Percentiles rank a stretch among this genome's conserved stretches.
phyloP scores from a whole-genome alignment of 192 early-diverging fungal genomes.

The Backusella circina region DNA sequence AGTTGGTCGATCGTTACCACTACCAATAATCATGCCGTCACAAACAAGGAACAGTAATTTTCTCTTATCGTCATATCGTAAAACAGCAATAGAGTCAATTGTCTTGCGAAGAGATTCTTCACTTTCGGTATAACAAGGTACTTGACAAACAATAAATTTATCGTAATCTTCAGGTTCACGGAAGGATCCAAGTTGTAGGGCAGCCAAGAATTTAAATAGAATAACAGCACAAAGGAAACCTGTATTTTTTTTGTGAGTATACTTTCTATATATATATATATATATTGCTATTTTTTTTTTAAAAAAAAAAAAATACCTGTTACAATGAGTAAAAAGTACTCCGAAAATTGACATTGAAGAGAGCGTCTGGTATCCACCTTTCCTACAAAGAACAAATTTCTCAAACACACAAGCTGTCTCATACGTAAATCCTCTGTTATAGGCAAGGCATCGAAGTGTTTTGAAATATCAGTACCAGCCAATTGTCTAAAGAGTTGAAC shows the following conservation, averaged over 20 bases:
- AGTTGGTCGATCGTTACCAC: slow-evolving; percentile 94
- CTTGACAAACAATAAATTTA: slow-evolving; percentile 91
- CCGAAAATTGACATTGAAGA: slow-evolving; percentile 72
- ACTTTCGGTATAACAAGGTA: slow-evolving; percentile 98
- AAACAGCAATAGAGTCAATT: slow-evolving; percentile 85
- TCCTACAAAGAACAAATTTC: slow-evolving; percentile 84
- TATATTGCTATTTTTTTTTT: neutral
- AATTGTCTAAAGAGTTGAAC: slow-evolving; percentile 64
- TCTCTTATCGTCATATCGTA: slow-evolving; percentile 96
- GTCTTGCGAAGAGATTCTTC: slow-evolving; percentile 92
- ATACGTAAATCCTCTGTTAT: slow-evolving; percentile 41
- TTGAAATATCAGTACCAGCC: slow-evolving; percentile 63
- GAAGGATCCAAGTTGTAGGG: slow-evolving; percentile 66
- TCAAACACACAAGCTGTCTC: slow-evolving; percentile 70
- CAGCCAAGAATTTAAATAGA: slow-evolving; percentile 73
- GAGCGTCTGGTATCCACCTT: slow-evolving; percentile 85
- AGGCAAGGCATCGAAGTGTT: slow-evolving; percentile 57
- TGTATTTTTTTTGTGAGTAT: slow-evolving; percentile 37
- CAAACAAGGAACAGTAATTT: slow-evolving; percentile 95
- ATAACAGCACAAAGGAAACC: slow-evolving; percentile 84
- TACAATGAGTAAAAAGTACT: slow-evolving; percentile 80
- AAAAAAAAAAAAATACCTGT: slow-evolving; percentile 39
- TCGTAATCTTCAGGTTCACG: slow-evolving; percentile 80
- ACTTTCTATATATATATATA: neutral
- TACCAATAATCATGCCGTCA: slow-evolving; percentile 97